Evolutionary conservation across 129 eudicot genomes (phyloP).

Genomic region (Kitagawia praeruptora): DNA sequence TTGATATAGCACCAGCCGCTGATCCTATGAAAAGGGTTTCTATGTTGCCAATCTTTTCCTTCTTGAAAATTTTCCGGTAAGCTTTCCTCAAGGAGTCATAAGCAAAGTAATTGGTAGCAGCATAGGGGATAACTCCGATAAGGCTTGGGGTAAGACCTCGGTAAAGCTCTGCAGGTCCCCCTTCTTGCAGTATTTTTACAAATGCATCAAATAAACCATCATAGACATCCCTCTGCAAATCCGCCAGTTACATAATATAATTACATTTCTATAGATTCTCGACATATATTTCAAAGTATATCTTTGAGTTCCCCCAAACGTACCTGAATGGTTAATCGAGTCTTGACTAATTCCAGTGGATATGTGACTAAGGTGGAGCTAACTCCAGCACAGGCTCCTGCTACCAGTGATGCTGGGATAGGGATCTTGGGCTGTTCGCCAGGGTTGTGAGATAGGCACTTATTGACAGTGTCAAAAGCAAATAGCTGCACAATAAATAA

Average conservation of each 20-base stretch:
- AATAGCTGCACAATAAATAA: conserved; percentile 43
- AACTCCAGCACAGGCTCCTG: conserved; percentile 90
- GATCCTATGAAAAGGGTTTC: conserved; percentile 81
- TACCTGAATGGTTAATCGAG: conserved; percentile 87
- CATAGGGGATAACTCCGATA: conserved; percentile 81
- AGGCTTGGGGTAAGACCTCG: conserved; percentile 78
- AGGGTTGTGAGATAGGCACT: conserved; percentile 59
- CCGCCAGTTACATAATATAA: not conserved
- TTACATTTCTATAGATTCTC: not conserved
- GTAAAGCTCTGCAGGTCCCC: conserved; percentile 75
- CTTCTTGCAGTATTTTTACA: conserved; percentile 66
- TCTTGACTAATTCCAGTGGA: conserved; percentile 86
- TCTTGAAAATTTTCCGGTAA: conserved; percentile 51
- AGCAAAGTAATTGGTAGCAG: conserved; percentile 85
- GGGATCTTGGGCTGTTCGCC: conserved; percentile 59
- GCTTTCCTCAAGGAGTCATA: conserved; percentile 73
- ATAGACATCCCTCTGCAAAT: conserved; percentile 59
- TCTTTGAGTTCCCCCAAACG: not conserved
- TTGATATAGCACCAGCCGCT: conserved; percentile 85
- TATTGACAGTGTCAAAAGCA: conserved; percentile 84
- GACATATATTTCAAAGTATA: not conserved
- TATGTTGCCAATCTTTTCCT: conserved; percentile 64
- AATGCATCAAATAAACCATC: conserved; percentile 73
- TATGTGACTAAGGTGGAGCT: conserved; percentile 73
- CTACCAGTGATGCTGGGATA: conserved; percentile 67